These are phyloP conservation scores for Tricholoma sp. DNA, from an alignment of 768 basidiomycete genomes.

Conservation along the genomic window DNA sequence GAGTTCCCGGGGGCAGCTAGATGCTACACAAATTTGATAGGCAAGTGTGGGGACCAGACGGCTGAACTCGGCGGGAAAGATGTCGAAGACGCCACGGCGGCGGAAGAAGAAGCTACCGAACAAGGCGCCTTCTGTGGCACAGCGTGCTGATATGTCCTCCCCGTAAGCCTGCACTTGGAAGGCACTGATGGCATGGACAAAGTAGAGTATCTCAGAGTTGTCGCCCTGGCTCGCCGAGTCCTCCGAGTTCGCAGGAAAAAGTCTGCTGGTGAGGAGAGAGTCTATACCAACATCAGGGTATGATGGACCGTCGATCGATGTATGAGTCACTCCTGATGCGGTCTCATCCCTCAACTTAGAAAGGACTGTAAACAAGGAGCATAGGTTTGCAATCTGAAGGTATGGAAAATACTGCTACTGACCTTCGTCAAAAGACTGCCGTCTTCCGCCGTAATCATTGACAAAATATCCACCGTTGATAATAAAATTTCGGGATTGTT, in stretches of 20 bases:
- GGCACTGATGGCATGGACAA: not conserved
- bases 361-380: not conserved
- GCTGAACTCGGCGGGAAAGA: not conserved
- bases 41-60: not conserved
- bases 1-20: not conserved
- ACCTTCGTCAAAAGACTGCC: not conserved
- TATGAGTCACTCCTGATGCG: not conserved
- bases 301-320: not conserved
- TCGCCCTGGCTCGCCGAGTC: not conserved
- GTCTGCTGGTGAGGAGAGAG: not conserved
- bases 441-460: not conserved
- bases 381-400: no score
- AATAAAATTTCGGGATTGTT: not conserved
- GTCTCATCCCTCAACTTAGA: not conserved
- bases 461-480: not conserved
- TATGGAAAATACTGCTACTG: not conserved
- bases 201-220: not conserved
- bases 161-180: not conserved
- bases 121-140: not conserved
- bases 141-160: not conserved
- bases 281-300: not conserved
- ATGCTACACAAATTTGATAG: not conserved
- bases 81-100: not conserved
- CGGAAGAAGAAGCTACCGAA: not conserved
- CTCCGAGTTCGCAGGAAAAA: not conserved